These are phyloP conservation scores for Phytophthora pisi DNA, from an alignment of 352 stramenopile species.

Conservation along the genomic window DNA sequence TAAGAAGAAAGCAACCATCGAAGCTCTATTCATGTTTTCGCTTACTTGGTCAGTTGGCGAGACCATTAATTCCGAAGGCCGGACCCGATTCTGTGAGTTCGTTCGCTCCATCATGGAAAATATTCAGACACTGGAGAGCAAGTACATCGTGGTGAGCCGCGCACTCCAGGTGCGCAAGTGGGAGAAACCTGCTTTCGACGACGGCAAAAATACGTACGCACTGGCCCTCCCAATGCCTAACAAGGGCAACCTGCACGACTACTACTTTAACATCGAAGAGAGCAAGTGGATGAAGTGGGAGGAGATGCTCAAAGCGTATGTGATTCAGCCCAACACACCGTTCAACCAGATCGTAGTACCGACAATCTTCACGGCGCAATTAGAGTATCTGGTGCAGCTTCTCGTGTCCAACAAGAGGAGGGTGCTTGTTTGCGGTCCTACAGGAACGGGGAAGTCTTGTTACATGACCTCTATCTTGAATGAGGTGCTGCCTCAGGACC, in stretches of 20 bases:
- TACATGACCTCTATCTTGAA: constrained; percentile 91
- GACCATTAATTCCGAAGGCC: constrained; percentile 74
- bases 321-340: constrained; percentile 83
- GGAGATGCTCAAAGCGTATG: constrained; percentile 86
- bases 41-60: constrained; percentile 92
- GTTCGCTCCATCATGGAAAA: constrained; percentile 78
- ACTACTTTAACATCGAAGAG: constrained; percentile 84
- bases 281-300: constrained; percentile 93
- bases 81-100: constrained; percentile 84
- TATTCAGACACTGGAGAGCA: constrained; percentile 67
- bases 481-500: constrained; percentile 75
- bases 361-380: constrained; percentile 92
- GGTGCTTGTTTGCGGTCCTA: constrained; percentile 92
- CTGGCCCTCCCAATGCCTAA: constrained; percentile 59
- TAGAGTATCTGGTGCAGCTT: constrained; percentile 88
- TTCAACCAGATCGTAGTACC: constrained; percentile 95
- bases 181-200: constrained; percentile 73
- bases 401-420: constrained; percentile 84
- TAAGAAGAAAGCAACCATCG: constrained; percentile 70
- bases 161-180: constrained; percentile 86
- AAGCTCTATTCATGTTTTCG: constrained; percentile 91
- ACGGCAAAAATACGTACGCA: constrained; percentile 57
- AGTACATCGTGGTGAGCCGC: constrained; percentile 77
- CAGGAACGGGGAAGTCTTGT: constrained; percentile 93
- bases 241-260: constrained; percentile 87